These are phyloP conservation scores for Paratrypanosoma confusum DNA, from an alignment of 208 protist genomes.

Conservation along the genomic window DNA sequence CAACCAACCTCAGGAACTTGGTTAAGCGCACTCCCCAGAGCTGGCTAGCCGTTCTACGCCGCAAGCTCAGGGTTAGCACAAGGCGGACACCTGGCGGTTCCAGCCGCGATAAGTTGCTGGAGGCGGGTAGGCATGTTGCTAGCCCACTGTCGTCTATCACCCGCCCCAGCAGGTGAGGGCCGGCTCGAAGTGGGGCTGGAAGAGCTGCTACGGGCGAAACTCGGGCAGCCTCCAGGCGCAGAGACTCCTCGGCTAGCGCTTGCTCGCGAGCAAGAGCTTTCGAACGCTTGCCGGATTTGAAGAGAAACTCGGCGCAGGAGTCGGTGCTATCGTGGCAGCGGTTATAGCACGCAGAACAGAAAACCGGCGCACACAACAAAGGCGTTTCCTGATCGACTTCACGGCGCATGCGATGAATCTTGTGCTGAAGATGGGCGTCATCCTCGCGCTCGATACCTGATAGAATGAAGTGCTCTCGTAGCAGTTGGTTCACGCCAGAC, in stretches of 20 bases:
- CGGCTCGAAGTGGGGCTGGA: too few species aligned
- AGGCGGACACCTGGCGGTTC: constrained; percentile 8
- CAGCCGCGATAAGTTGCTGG: too few species aligned
- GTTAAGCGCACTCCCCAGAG: constrained; percentile 64
- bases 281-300: constrained; percentile 26
- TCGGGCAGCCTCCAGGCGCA: too few species aligned
- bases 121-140: too few species aligned
- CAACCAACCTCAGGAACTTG: constrained; percentile 29
- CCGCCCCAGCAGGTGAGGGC: too few species aligned
- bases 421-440: constrained; percentile 63
- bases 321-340: constrained; percentile 53
- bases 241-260: constrained; percentile 2
- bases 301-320: constrained; percentile 66
- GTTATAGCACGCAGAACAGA: constrained; percentile 66
- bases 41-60: constrained; percentile 26
- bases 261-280: constrained; percentile 11
- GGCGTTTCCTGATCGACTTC: constrained; percentile 67
- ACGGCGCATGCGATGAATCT: constrained; percentile 70
- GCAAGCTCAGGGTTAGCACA: constrained; percentile 29
- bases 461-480: constrained; percentile 80
- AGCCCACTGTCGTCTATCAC: too few species aligned
- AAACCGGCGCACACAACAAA: constrained; percentile 40
- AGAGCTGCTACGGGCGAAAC: too few species aligned
- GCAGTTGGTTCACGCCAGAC: constrained; percentile 40
- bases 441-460: constrained; percentile 46